A percentile compares a stretch with the other conserved stretches of the same genome.
Conservation (phyloP, 208 protist genomes). For the Polymyxa betae region DNA sequence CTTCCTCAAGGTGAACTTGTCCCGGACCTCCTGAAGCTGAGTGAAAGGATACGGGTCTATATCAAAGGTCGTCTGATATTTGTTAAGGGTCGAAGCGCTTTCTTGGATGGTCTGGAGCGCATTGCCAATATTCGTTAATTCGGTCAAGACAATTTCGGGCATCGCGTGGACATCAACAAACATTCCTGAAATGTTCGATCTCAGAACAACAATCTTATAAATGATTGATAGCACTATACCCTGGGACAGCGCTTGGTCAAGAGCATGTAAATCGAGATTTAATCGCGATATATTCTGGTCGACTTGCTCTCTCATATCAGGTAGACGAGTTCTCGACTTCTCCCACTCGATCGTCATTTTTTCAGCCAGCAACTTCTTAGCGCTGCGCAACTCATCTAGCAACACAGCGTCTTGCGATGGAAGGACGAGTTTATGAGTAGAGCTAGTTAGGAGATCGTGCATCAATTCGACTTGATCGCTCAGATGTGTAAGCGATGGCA, state of each 20-base stretch:
- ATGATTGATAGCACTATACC: no score
- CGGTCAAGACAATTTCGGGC: conserved; percentile 53
- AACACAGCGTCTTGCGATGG: conserved; percentile 60
- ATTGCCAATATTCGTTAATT: conserved; percentile 37
- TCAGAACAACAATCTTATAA: no score
- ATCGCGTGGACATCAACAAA: conserved; percentile 29
- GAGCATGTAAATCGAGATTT: background rate
- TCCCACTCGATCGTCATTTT: background rate
- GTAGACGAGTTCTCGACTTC: background rate
- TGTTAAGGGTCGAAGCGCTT: conserved; percentile 55
- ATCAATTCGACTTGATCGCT: conserved; percentile 54
- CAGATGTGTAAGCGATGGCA: background rate
- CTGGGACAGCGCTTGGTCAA: background rate
- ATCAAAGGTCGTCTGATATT: conserved; percentile 60
- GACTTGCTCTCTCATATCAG: background rate
- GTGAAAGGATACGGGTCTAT: conserved; percentile 54
- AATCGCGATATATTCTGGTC: background rate
- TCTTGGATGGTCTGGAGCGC: conserved; percentile 48
- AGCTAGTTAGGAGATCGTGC: conserved; percentile 60
- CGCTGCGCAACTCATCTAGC: conserved; percentile 59
- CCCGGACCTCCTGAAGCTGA: conserved; percentile 42
- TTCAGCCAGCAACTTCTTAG: background rate
- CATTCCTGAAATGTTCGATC: no score
- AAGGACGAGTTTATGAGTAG: conserved; percentile 59
- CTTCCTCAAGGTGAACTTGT: conserved; percentile 55